Base-by-base conservation (phyloP, 306 rosid genomes). In the Delonix regia region DNA sequence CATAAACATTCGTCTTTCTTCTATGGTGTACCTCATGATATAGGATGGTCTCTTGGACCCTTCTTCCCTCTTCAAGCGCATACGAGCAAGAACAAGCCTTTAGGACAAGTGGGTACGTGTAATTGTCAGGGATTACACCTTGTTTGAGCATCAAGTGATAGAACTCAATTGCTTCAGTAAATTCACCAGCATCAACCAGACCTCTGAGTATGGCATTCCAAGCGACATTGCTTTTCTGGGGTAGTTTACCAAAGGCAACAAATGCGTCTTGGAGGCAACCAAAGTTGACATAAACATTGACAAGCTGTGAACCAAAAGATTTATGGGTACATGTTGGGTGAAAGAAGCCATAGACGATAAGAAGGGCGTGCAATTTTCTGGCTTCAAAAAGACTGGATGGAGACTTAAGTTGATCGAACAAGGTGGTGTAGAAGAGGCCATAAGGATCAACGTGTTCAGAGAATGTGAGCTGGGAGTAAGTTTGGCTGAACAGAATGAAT, bases 11-110 rank as follows among this genome's bases (percentile, higher is more conserved):
- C 0, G 76, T 51, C 76, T 62, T 79, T 44, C 21, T 38, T 14
- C 39, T 22, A 67, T n/a, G 11, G 2, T 28, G 66, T 7, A 24
- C 36, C 38, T 71, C 61, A 24, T 84, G 65, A 52, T 9, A 44
- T 2, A 65, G 21, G 36, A 87, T 81, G 0, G 19, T 65, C 5
- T 1, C 47, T 71, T 36, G 49, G 33, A 87, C 76, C 78, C 82
- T 81, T 53, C 39, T 81, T 36, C 90, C 90, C 16, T 51, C 39
- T 60, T 87, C 41, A 81, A 87, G 79, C 2, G 82, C 18, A 38
- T 21, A 56, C 22, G 85, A 78, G 53, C 11, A 79, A 81, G 88
- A 87, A 73, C 90, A 87, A 13, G 90, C 84, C 75, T 87, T 87
- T 2, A 87, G 78, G 38, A 84, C 88, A 38, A 87, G 71, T 7